Percentiles rank a stretch among this genome's conserved stretches.
Evolutionary conservation across 257 asterid species (phyloP).

Genomic region (Solanum virginianum): DNA sequence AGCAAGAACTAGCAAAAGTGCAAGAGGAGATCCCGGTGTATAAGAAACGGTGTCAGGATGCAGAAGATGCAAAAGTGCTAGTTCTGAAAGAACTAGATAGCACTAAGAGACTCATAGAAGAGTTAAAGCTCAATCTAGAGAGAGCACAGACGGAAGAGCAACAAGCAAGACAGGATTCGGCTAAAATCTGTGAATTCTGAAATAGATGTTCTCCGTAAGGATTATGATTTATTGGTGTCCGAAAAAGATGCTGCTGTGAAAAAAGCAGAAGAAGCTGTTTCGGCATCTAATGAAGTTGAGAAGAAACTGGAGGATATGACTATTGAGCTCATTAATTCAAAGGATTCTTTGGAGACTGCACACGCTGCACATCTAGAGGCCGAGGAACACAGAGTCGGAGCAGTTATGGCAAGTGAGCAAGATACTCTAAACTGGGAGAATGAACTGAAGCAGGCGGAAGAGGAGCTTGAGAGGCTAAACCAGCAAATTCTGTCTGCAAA

Average conservation of each 20-base stretch:
- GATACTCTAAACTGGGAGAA: conserved; percentile 69
- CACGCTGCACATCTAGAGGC: conserved; percentile 86
- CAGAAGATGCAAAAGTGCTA: conserved; percentile 57
- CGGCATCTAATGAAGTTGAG: conserved; percentile 51
- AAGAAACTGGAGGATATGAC: conserved; percentile 81
- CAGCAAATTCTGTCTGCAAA: conserved; percentile 37
- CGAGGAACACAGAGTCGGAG: conserved; percentile 77
- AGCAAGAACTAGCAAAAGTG: conserved; percentile 72
- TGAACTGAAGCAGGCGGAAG: conserved; percentile 60
- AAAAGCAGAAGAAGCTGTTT: conserved; percentile 57
- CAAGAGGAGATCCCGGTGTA: conserved; percentile 73
- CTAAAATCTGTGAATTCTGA: conserved; percentile 43
- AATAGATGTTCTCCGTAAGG: conserved; percentile 48
- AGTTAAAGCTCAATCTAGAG: conserved; percentile 81
- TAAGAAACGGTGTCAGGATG: conserved; percentile 50
- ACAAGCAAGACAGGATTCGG: conserved; percentile 82
- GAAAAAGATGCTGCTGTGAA: conserved; percentile 53
- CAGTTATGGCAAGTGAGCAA: conserved; percentile 71
- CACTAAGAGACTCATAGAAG: conserved; percentile 75
- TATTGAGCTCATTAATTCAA: conserved; percentile 59
- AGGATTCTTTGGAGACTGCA: conserved; percentile 74
- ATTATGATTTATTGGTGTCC: conserved; percentile 32
- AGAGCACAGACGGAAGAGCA: conserved; percentile 81
- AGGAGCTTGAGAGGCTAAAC: conserved; percentile 48
- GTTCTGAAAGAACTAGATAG: conserved; percentile 66